These are phyloP conservation scores for Microbotryum lychnidis-dioicae DNA, from an alignment of 1,284 basidiomycete species.

Conservation along the genomic window DNA sequence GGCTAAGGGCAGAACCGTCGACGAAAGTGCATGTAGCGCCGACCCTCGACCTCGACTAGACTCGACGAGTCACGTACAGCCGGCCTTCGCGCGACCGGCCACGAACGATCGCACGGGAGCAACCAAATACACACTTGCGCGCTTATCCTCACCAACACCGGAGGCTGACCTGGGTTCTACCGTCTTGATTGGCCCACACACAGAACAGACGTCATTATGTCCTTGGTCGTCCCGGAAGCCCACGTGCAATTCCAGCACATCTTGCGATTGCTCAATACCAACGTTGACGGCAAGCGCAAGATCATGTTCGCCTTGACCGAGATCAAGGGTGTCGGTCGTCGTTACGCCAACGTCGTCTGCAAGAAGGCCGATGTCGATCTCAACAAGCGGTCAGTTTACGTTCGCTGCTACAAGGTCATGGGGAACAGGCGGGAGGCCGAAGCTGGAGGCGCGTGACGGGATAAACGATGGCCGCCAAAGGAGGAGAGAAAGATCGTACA, in stretches of 20 bases:
- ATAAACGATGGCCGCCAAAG: neutral
- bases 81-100: too few species aligned
- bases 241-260: conserved; percentile 86
- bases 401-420: too few species aligned
- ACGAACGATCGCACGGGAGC: too few species aligned
- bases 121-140: too few species aligned
- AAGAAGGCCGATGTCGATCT: conserved; percentile 99
- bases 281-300: conserved; percentile 98
- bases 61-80: too few species aligned
- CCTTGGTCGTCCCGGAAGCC: conserved; percentile 84
- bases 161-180: too few species aligned
- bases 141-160: too few species aligned
- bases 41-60: too few species aligned
- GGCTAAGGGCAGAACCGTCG: too few species aligned
- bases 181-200: too few species aligned
- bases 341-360: conserved; percentile 98
- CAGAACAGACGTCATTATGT: conserved; percentile 43
- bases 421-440: neutral
- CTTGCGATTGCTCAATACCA: conserved; percentile 97
- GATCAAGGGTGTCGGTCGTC: conserved; percentile 99
- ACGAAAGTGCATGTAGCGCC: too few species aligned
- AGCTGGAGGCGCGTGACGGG: neutral
- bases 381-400: conserved; percentile 76
- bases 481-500: neutral
- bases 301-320: conserved; percentile 95